Conservation (phyloP, 1,284 basidiomycete genomes). For the Rhizoctonia solani region DNA sequence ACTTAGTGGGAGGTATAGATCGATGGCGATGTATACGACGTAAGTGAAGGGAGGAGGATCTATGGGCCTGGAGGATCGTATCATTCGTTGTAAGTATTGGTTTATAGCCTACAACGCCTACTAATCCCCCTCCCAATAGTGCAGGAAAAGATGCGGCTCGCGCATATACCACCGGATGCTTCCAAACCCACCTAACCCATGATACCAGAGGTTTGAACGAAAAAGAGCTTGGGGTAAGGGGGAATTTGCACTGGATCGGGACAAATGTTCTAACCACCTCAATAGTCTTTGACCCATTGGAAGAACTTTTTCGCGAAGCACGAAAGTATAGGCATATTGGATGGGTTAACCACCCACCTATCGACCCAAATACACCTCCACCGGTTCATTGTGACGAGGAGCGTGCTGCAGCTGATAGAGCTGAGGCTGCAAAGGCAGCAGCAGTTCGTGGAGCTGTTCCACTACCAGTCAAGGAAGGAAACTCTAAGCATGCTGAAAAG, state of each 20-base stretch:
- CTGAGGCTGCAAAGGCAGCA: slow-evolving; percentile 31
- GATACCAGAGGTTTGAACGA: slow-evolving; percentile 81
- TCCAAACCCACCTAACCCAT: slow-evolving; percentile 85
- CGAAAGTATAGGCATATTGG: slow-evolving; percentile 80
- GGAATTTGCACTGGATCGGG: background rate
- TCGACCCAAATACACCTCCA: slow-evolving; percentile 77
- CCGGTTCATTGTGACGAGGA: slow-evolving; percentile 66
- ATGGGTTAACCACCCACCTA: slow-evolving; percentile 66
- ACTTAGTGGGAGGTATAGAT: slow-evolving; percentile 56
- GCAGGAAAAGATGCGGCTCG: slow-evolving; percentile 86
- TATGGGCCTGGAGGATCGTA: slow-evolving; percentile 92
- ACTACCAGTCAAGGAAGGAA: background rate
- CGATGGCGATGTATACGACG: slow-evolving; percentile 92
- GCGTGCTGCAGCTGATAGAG: slow-evolving; percentile 31
- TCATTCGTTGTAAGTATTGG: slow-evolving; percentile 65
- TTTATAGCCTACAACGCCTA: background rate
- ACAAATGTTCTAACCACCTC: background rate
- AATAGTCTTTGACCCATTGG: slow-evolving; percentile 70
- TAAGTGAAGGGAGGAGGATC: slow-evolving; percentile 71
- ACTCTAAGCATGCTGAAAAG: slow-evolving; percentile 1
- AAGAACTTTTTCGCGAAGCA: slow-evolving; percentile 84
- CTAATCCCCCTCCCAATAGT: slow-evolving; percentile 51
- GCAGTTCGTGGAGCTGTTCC: slow-evolving; percentile 25
- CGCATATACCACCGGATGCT: slow-evolving; percentile 92
- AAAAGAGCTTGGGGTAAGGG: slow-evolving; percentile 67